A percentile compares a stretch with the other conserved stretches of the same genome.
These are phyloP conservation scores for Torulaspora quercuum DNA, from an alignment of 805 yeast species.

Conservation along the genomic window DNA sequence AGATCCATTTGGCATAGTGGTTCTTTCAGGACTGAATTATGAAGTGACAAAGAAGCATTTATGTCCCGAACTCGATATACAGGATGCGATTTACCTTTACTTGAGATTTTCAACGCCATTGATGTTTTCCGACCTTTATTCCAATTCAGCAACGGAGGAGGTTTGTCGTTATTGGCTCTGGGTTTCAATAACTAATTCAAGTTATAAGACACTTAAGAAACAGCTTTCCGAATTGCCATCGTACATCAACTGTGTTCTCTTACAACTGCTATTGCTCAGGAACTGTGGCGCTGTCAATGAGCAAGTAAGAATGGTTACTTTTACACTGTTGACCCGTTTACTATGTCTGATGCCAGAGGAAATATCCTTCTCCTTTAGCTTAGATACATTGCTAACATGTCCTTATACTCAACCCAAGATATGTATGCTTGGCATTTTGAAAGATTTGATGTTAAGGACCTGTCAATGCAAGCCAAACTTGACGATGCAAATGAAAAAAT, in stretches of 20 bases:
- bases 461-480: constrained; percentile 12
- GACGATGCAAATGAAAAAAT: constrained; percentile 6
- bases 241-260: constrained; percentile 37
- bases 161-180: constrained; percentile 38
- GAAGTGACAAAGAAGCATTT: constrained; percentile 22
- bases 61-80: constrained; percentile 19
- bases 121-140: constrained; percentile 25
- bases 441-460: constrained; percentile 53
- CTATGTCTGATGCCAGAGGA: constrained; percentile 57
- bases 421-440: constrained; percentile 62
- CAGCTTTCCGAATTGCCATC: constrained; percentile 31
- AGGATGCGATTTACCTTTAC: constrained; percentile 41
- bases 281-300: constrained; percentile 39
- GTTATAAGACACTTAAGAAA: constrained; percentile 20
- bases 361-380: constrained; percentile 54
- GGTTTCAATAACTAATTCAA: constrained; percentile 32
- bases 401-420: constrained; percentile 61
- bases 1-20: constrained; percentile 37
- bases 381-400: constrained; percentile 61
- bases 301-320: constrained; percentile 42
- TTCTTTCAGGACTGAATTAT: constrained; percentile 28
- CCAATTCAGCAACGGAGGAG: constrained; percentile 30
- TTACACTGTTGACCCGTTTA: constrained; percentile 62
- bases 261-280: constrained; percentile 42
- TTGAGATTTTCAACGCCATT: constrained; percentile 44